Conservation (phyloP, 2,329 filamentous ascomycete genomes). For the Pseudocercospora pini-densiflorae region DNA sequence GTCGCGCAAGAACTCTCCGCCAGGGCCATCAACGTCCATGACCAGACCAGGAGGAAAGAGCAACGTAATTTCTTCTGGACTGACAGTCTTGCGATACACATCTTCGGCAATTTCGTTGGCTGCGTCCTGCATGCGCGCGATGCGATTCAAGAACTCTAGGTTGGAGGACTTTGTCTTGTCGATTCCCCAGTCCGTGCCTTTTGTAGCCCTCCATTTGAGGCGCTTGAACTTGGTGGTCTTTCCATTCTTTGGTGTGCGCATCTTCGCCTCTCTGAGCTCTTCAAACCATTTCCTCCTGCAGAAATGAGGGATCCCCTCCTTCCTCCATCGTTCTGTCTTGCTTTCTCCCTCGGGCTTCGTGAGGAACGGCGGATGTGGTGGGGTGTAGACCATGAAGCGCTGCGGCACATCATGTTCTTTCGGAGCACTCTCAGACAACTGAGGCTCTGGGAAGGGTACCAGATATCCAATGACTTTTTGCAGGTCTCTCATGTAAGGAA, state of each 20-base stretch:
- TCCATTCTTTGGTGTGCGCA: constrained; percentile 40
- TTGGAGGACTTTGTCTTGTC: constrained; percentile 47
- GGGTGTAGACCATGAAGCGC: constrained; percentile 52
- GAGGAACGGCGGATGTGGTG: constrained; percentile 47
- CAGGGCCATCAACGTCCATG: constrained; percentile 34
- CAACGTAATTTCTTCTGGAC: constrained; percentile 48
- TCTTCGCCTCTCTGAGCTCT: constrained; percentile 50
- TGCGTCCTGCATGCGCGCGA: constrained; percentile 32
- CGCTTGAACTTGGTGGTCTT: constrained; percentile 49
- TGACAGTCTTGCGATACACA: constrained; percentile 42
- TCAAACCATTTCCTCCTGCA: constrained; percentile 53
- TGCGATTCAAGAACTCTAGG: constrained; percentile 51
- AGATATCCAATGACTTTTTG: constrained; percentile 49
- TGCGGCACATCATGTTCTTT: constrained; percentile 40
- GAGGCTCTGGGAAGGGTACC: constrained; percentile 49
- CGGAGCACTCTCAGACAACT: constrained; percentile 30
- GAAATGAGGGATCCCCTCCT: constrained; percentile 49
- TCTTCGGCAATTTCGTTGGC: constrained; percentile 37
- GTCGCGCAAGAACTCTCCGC: constrained; percentile 37
- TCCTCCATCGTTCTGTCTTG: constrained; percentile 28
- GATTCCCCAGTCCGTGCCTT: constrained; percentile 48
- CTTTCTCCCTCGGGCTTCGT: constrained; percentile 45
- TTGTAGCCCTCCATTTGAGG: constrained; percentile 48
- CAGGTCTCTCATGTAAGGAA: constrained; percentile 47
- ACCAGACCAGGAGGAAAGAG: constrained; percentile 42